Evolutionary conservation across 192 early-diverging fungal species (phyloP).

Genomic region (Coemansia sp.): DNA sequence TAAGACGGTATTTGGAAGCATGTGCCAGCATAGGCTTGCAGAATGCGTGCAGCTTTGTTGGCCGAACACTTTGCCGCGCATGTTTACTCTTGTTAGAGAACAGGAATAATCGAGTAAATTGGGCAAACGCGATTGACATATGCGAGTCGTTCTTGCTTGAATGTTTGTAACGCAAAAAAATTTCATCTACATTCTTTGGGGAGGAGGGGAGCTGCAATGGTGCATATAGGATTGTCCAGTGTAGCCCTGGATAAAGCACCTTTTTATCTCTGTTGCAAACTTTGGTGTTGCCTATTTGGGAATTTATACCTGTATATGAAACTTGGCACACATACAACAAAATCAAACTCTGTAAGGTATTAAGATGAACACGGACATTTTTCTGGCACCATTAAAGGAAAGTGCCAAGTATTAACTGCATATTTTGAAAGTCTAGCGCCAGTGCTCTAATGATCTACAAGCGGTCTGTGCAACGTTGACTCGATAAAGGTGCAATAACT

Average conservation of each 20-base stretch:
- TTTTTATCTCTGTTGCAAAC: background rate
- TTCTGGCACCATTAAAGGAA: background rate
- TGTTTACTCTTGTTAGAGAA: background rate
- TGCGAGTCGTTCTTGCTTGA: background rate
- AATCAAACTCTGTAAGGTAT: too few relatives aligned
- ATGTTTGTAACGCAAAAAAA: slow-evolving; percentile 4
- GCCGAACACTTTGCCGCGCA: background rate
- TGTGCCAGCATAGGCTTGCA: background rate
- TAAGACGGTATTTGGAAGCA: background rate
- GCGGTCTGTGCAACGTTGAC: background rate
- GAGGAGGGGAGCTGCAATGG: background rate
- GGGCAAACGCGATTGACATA: background rate
- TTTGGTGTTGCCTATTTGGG: background rate
- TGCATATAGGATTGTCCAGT: background rate
- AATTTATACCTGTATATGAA: background rate
- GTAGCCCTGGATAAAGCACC: background rate
- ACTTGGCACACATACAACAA: background rate
- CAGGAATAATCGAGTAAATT: background rate
- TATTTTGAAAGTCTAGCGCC: background rate
- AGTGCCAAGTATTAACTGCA: background rate
- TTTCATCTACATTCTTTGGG: background rate
- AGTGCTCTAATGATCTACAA: background rate
- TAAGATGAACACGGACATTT: background rate
- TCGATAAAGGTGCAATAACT: background rate
- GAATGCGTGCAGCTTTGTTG: background rate